Evolutionary conservation across 2,329 filamentous ascomycete species (phyloP), one percentile per base, ranked within the genome.

Genomic region (Pestalotiopsis sp.): DNA sequence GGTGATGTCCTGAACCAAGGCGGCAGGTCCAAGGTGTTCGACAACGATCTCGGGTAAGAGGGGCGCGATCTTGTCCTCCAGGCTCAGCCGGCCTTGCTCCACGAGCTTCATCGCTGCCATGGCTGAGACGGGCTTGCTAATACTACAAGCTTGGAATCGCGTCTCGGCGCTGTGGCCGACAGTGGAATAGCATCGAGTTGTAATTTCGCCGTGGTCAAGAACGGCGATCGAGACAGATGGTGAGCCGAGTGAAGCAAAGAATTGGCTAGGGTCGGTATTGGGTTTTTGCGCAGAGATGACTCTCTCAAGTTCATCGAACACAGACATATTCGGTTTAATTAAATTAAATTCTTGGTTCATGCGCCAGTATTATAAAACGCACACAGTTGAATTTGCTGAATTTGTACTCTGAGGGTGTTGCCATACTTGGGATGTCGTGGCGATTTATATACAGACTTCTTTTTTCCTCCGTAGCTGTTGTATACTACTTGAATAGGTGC

Each of bases 181-280:
- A 2, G 64, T 60, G 27, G 64, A 66, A 14, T 59, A 66, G 7
- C 64, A 66, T 11, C 31, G 52, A 41, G 64, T 36, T n/a, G 12
- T 17, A 3, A 66, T 59, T 23, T 66, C 23, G 4, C 64, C 64
- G 61, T 61, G 64, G 20, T 66, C 52, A 27, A 66, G 64, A 36
- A 66, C 64, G 31, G 64, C 64, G 13, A 66, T 60, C 14, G 64
- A 66, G 4, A 66, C 45, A 11, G 64, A 66, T 41, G 64, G 52
- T 45, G 64, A n/a, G 36, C 64, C 56, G n/a, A 59, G 56, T 20
- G 64, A 66, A 41, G 52, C 56, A 60, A 59, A 45, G 38, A 59
- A 66, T 23, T 59, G 11, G 36, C 38, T 66, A 2, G 64, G 64
- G 23, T 66, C 56, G 17, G 58, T 23, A 13, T 52, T 12, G 2